Evolutionary conservation across 768 basidiomycete species (phyloP).

Genomic region (Brasilioporus rufonigricans): DNA sequence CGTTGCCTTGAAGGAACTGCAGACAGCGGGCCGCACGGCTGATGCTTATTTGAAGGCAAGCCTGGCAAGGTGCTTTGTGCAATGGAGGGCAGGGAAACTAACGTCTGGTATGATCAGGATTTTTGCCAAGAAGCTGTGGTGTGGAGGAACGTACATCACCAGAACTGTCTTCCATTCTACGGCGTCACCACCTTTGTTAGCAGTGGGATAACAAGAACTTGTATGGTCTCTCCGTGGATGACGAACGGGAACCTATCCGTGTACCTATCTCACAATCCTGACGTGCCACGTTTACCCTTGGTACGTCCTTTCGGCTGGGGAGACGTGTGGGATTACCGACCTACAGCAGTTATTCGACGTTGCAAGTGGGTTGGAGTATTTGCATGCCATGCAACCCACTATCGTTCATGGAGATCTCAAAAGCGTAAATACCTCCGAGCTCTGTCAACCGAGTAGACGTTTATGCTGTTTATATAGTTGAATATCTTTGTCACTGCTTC

Average conservation of each 20-base stretch:
- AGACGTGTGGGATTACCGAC: not conserved
- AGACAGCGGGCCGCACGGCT: conserved; percentile 17
- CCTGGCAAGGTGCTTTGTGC: conserved; percentile 7
- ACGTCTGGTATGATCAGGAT: conserved; percentile 18
- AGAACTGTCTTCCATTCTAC: conserved; percentile 31
- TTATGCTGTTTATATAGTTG: conserved; percentile 13
- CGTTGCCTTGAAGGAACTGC: conserved; percentile 34
- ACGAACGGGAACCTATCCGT: conserved; percentile 29
- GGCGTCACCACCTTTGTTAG: conserved; percentile 19
- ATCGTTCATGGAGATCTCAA: conserved; percentile 45
- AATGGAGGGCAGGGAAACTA: not conserved
- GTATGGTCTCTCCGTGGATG: conserved; percentile 27
- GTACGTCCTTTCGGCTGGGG: conserved; percentile 20
- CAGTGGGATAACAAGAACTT: conserved; percentile 13
- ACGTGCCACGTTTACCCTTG: conserved; percentile 30
- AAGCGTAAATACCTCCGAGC: conserved; percentile 30
- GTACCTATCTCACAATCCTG: conserved; percentile 29
- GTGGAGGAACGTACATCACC: conserved; percentile 30
- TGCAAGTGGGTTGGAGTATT: conserved; percentile 37
- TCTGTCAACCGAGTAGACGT: not conserved
- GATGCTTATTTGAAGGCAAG: conserved; percentile 28
- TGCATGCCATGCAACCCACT: conserved; percentile 39
- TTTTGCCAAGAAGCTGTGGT: conserved; percentile 31
- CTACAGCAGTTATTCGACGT: conserved; percentile 35
- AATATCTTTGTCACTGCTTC: conserved; percentile 30